Base-by-base conservation (phyloP, 306 rosid species). In the Citrullus colocynthis region DNA sequence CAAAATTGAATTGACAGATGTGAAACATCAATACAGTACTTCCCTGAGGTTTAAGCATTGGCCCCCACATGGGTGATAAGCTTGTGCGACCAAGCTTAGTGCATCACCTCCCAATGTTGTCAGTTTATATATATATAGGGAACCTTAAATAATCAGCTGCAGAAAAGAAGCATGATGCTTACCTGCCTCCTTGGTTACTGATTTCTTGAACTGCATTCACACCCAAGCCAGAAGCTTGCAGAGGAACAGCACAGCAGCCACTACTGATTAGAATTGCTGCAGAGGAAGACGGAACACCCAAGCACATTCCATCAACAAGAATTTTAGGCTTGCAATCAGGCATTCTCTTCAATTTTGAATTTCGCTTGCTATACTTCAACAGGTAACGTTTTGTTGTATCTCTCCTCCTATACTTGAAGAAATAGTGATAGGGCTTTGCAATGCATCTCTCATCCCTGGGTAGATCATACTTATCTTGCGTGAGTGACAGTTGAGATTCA, bases 361-460 rank as follows among this genome's bases (percentile, higher is more conserved):
- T 84, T 62, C 88, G 86, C 86, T 87, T 87, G 49, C 87, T 84
- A 60, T 88, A 91, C 80, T 86, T 89, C 72, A 89, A 82, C 51
- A 73, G 15, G 80, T 59, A 85, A 11, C 85, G 87, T 78, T 84
- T 85, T 6, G 14, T 70, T 48, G 36, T 52, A 24, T 60, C 69
- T 16, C 84, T 80, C 59, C 80, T 83, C 56, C 72, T 61, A 59
- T 83, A 83, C 77, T 80, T 83, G 8, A 83, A 80, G 70, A 76
- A 83, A 71, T 62, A 83, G 20, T 62, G 83, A 70, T 83, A 82
- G 18, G 72, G 83, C 80, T 36, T 81, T 56, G 78, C 82, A 61
- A 37, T 55, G 77, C 81, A 66, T 71, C 36, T 79, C 56, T 85
- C 81, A 62, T 75, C 85, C 73, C 69, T 42, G 6, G 58, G 81